These are phyloP conservation scores for Apiospora kogelbergensis DNA, from an alignment of 2,329 filamentous ascomycete genomes.

Conservation along the genomic window DNA sequence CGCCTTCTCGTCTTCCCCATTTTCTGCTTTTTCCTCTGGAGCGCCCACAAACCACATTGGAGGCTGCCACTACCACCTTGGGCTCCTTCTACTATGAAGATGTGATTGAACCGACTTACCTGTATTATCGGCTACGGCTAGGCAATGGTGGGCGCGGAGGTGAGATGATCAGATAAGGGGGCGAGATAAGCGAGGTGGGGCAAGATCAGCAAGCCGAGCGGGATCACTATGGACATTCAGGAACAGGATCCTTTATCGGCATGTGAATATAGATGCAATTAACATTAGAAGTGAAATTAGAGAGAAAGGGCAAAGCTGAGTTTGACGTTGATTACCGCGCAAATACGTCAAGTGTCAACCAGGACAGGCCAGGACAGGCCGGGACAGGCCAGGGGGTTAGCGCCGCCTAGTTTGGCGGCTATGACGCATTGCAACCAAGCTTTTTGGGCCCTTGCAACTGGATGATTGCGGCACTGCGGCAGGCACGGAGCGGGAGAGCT, in stretches of 20 bases:
- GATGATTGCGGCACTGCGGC: not conserved
- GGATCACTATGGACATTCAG: not conserved
- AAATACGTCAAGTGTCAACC: not conserved
- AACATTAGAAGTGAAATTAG: too few species aligned
- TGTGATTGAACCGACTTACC: too few species aligned
- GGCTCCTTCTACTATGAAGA: too few species aligned
- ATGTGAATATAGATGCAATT: not conserved
- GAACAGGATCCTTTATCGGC: not conserved
- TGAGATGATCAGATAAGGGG: not conserved
- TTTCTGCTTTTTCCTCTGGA: too few species aligned
- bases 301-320: not conserved
- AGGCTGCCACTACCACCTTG: too few species aligned
- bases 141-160: not conserved
- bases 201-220: not conserved
- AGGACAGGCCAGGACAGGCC: not conserved
- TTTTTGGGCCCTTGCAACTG: not conserved
- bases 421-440: slow-evolving; percentile 2
- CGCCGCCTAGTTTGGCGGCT: not conserved
- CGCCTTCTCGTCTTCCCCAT: too few species aligned
- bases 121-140: too few species aligned
- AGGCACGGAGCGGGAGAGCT: not conserved
- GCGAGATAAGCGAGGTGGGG: not conserved
- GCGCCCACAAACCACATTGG: too few species aligned
- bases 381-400: not conserved
- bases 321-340: not conserved